These are phyloP conservation scores for Phlebiopsis flavidoalba DNA, from an alignment of 768 basidiomycete genomes.

Conservation along the genomic window DNA sequence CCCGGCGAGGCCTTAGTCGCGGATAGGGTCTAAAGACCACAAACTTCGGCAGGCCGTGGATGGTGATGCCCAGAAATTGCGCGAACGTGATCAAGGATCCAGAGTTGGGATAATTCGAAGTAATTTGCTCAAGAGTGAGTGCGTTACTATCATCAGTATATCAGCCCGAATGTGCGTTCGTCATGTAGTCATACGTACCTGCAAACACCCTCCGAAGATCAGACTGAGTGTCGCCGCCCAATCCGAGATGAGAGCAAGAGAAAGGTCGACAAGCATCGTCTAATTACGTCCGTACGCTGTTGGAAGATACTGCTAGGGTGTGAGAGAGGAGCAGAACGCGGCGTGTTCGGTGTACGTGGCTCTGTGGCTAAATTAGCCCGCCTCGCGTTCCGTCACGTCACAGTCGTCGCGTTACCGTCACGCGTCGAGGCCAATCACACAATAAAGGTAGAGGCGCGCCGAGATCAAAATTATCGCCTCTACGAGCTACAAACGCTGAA, in stretches of 20 bases:
- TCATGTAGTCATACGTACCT: slow-evolving; percentile 34
- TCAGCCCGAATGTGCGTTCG: background rate
- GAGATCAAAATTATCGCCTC: background rate
- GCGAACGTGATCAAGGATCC: slow-evolving; percentile 85
- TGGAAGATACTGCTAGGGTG: background rate
- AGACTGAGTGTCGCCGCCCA: slow-evolving; percentile 68
- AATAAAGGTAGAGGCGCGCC: background rate
- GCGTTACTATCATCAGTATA: slow-evolving; percentile 54
- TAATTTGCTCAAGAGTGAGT: slow-evolving; percentile 69
- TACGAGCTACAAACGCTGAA: background rate
- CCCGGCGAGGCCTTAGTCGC: slow-evolving; percentile 52
- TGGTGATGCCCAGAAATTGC: slow-evolving; percentile 75
- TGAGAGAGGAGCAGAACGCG: background rate
- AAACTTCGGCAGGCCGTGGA: slow-evolving; percentile 68
- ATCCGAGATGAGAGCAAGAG: slow-evolving; percentile 22
- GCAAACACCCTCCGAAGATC: slow-evolving; percentile 91
- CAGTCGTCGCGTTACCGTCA: background rate
- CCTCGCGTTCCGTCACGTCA: slow-evolving; percentile 3
- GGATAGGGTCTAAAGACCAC: slow-evolving; percentile 36
- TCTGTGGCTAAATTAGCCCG: background rate
- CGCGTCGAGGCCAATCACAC: background rate
- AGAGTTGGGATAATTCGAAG: slow-evolving; percentile 57
- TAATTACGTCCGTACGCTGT: background rate
- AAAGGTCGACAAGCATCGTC: slow-evolving; percentile 5
- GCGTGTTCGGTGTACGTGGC: background rate